Evolutionary conservation across 129 eudicot species (phyloP).

Genomic region (Oenanthe sinensis): DNA sequence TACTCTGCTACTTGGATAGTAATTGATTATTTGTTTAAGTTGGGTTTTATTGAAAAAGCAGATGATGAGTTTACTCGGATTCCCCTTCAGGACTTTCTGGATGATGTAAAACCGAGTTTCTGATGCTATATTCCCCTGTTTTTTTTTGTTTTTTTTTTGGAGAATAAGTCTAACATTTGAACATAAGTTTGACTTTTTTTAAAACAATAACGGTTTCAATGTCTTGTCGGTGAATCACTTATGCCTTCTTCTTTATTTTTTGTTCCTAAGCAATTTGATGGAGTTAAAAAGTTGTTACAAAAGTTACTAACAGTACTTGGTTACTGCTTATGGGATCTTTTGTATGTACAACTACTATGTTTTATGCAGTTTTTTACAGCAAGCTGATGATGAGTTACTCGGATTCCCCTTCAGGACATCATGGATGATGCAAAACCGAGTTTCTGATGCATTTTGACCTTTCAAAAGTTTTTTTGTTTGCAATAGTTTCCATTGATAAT

Average conservation of each 20-base stretch:
- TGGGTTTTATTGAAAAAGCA: constrained; percentile 10
- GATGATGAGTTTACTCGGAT: constrained; percentile 67
- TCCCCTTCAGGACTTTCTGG: constrained; percentile 64
- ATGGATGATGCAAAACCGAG: constrained; percentile 54
- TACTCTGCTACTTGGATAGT: background rate
- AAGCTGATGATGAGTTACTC: constrained; percentile 41
- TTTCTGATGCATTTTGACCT: constrained; percentile 30
- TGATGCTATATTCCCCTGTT: constrained; percentile 33
- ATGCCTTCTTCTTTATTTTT: background rate
- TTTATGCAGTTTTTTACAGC: background rate
- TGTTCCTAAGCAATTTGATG: background rate
- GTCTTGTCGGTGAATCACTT: background rate
- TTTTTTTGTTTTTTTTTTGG: background rate
- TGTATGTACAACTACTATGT: background rate
- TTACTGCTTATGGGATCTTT: background rate
- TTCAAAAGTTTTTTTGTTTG: background rate
- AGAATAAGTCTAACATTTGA: background rate
- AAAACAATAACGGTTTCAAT: background rate
- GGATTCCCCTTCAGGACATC: constrained; percentile 69
- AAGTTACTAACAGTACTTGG: background rate
- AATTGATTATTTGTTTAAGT: background rate
- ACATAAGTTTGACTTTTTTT: background rate
- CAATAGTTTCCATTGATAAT: background rate
- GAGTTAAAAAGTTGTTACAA: background rate
- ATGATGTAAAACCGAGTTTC: constrained; percentile 78